Percentiles rank a stretch among this genome's conserved stretches.
These are phyloP conservation scores for Coemansia sp. DNA, from an alignment of 192 early-diverging fungal species.

Conservation along the genomic window DNA sequence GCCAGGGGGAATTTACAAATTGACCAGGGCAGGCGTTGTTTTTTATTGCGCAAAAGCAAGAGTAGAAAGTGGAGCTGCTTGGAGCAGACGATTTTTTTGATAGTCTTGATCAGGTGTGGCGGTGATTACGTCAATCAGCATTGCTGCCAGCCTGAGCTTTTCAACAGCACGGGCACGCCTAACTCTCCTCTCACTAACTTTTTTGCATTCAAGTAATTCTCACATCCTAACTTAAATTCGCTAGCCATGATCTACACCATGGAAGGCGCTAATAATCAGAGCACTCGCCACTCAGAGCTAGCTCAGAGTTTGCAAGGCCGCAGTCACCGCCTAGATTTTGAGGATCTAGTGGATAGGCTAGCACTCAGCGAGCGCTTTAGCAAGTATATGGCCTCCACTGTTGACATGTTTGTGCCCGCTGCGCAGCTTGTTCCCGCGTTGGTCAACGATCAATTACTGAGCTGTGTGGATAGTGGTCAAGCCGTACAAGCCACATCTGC, in stretches of 20 bases:
- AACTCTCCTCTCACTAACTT: no score
- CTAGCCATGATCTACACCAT: no score
- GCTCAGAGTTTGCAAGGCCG: neutral
- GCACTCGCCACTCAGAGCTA: neutral
- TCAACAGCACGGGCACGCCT: neutral
- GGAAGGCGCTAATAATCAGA: neutral
- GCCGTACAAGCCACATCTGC: neutral
- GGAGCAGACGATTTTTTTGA: neutral
- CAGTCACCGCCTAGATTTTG: neutral
- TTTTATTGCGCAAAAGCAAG: no score
- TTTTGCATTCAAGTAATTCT: no score
- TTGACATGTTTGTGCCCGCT: neutral
- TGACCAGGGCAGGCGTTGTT: no score
- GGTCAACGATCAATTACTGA: neutral
- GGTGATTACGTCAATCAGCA: neutral
- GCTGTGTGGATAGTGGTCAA: neutral
- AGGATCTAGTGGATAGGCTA: neutral
- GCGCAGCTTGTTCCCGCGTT: neutral
- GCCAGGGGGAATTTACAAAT: neutral
- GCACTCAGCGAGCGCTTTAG: neutral
- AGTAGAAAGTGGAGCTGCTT: no score
- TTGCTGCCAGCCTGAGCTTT: neutral
- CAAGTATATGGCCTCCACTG: neutral
- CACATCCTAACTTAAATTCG: no score
- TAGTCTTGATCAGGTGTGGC: neutral